phyloP scores from a whole-genome alignment of 2,329 filamentous ascomycete species.

The Lasiodiplodia sp. region DNA sequence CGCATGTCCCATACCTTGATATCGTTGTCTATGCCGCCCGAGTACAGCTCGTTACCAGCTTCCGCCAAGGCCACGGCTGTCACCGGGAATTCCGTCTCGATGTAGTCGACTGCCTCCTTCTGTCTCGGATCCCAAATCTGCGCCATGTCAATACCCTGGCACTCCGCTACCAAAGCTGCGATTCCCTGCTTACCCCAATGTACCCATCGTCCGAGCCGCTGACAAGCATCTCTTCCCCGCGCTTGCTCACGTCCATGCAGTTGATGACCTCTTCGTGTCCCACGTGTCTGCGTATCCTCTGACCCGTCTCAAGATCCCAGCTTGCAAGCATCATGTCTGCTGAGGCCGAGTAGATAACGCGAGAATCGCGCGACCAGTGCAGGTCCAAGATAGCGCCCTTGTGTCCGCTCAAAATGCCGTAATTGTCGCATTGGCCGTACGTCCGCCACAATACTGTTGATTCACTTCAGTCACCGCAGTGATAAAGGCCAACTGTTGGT shows the following conservation, averaged over 20 bases:
- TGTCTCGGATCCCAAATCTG: conserved; percentile 90
- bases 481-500: conserved; percentile 27
- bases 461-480: conserved; percentile 34
- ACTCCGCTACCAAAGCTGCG: not conserved
- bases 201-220: conserved; percentile 93
- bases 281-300: conserved; percentile 86
- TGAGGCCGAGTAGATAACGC: conserved; percentile 88
- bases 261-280: conserved; percentile 98
- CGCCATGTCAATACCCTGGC: conserved; percentile 35
- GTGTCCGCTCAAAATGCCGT: conserved; percentile 86
- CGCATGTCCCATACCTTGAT: conserved; percentile 97
- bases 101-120: conserved; percentile 85
- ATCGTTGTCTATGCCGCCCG: conserved; percentile 94
- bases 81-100: conserved; percentile 90
- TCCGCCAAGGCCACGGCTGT: conserved; percentile 92
- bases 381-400: conserved; percentile 90
- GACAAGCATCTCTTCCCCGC: conserved; percentile 88
- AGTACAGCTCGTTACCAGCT: conserved; percentile 93
- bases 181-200: conserved; percentile 65
- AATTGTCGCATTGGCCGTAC: conserved; percentile 93
- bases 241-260: conserved; percentile 82
- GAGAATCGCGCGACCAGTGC: conserved; percentile 95
- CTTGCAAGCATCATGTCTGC: conserved; percentile 92
- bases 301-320: conserved; percentile 94
- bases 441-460: conserved; percentile 86